These are phyloP conservation scores for Corchorus capsularis DNA, from an alignment of 345 rosid genomes.

Conservation along the genomic window DNA sequence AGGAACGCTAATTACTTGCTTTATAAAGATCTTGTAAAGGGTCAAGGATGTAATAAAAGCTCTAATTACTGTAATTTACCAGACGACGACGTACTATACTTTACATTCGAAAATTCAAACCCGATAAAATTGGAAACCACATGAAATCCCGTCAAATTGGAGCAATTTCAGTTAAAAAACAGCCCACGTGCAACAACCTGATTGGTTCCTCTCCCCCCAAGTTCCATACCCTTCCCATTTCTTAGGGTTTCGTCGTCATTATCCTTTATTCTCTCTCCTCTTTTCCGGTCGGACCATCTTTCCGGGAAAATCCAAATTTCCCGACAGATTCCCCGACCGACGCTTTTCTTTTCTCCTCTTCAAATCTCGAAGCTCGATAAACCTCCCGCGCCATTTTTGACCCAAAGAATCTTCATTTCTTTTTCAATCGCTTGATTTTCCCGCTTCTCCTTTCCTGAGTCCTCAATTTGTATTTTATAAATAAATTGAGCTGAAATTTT, in stretches of 20 bases:
- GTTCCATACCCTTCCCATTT: background rate
- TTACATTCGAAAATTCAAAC: background rate
- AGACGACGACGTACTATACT: too few relatives aligned
- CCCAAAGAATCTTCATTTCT: background rate
- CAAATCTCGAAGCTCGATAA: background rate
- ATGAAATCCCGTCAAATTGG: slow-evolving; percentile 28
- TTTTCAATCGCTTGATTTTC: background rate
- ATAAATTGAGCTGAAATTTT: background rate
- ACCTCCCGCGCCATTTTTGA: background rate
- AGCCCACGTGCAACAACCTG: slow-evolving; percentile 31
- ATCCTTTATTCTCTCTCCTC: slow-evolving; percentile 11
- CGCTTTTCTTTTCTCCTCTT: slow-evolving; percentile 5
- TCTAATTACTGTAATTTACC: background rate
- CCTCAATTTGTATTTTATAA: background rate
- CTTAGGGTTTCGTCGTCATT: slow-evolving; percentile 13
- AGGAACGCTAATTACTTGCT: too few relatives aligned
- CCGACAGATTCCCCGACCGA: slow-evolving; percentile 37
- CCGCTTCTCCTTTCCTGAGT: background rate
- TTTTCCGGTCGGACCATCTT: slow-evolving; percentile 39
- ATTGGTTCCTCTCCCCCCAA: slow-evolving; percentile 25
- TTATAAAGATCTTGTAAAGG: background rate
- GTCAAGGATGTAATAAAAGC: background rate
- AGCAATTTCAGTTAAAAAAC: slow-evolving; percentile 31
- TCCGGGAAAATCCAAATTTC: slow-evolving; percentile 37
- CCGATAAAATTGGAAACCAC: slow-evolving; percentile 11